Percentiles rank a stretch among this genome's conserved stretches.
Evolutionary conservation across 192 early-diverging fungal genomes (phyloP).

Genomic region (Linnemannia exigua): DNA sequence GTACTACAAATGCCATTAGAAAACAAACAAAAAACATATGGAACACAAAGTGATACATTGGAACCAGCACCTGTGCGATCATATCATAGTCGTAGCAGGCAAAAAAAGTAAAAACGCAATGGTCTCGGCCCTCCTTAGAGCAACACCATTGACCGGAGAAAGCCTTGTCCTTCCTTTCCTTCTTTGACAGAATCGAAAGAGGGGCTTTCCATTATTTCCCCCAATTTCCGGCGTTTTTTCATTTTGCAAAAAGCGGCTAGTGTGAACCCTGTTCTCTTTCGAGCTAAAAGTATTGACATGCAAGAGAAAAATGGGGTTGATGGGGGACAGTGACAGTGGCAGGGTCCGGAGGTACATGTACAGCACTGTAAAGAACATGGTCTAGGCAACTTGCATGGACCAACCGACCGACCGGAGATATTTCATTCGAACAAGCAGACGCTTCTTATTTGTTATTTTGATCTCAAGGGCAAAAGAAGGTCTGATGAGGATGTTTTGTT

Average conservation of each 20-base stretch:
- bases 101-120: not conserved
- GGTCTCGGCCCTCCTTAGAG: not conserved
- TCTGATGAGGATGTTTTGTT: no score
- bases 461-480: no score
- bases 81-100: not conserved
- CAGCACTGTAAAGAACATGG: no score
- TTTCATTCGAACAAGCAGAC: not conserved
- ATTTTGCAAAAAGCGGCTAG: not conserved
- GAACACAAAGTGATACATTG: no score
- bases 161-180: not conserved
- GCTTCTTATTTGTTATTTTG: no score
- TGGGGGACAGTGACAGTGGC: not conserved
- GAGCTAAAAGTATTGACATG: not conserved
- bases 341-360: conserved; percentile 8
- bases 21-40: not conserved
- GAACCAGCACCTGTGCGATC: no score
- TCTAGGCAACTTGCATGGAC: not conserved
- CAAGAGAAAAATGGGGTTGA: not conserved
- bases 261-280: not conserved
- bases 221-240: not conserved
- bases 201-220: not conserved
- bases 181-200: not conserved
- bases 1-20: not conserved
- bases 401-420: not conserved
- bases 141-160: not conserved